A percentile compares a stretch with the other conserved stretches of the same genome.
These are phyloP conservation scores for Letharia lupina DNA, from an alignment of 495 filamentous ascomycete species.

Conservation along the genomic window DNA sequence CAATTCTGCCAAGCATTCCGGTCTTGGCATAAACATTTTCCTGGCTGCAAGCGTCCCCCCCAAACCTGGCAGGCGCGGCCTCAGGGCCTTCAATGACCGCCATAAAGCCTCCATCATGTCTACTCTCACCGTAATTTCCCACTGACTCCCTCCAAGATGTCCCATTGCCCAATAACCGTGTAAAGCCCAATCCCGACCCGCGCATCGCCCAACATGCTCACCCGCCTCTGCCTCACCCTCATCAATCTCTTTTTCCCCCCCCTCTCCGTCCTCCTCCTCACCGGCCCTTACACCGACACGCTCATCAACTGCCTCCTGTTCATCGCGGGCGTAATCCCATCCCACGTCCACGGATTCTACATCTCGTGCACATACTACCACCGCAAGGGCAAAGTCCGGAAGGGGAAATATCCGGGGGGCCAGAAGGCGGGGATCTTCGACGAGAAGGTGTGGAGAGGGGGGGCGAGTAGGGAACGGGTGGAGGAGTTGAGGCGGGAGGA, in stretches of 20 bases:
- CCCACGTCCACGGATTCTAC: slow-evolving; percentile 37
- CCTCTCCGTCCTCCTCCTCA: slow-evolving; percentile 21
- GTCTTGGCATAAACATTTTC: background rate
- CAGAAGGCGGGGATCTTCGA: slow-evolving; percentile 24
- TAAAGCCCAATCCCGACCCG: background rate
- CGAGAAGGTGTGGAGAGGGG: slow-evolving; percentile 28
- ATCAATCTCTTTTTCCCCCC: slow-evolving; percentile 23
- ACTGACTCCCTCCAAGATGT: background rate
- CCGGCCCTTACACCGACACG: slow-evolving; percentile 29
- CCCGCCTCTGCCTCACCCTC: slow-evolving; percentile 21
- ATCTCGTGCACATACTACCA: slow-evolving; percentile 34
- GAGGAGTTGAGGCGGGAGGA: slow-evolving; percentile 17
- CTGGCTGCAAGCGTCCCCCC: background rate
- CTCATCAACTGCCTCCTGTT: slow-evolving; percentile 34
- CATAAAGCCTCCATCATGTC: background rate
- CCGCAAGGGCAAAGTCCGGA: slow-evolving; percentile 29
- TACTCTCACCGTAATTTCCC: background rate
- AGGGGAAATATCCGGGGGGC: slow-evolving; percentile 26
- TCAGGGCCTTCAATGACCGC: background rate
- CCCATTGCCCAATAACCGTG: background rate
- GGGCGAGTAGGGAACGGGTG: slow-evolving; percentile 21
- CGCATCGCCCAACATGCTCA: slow-evolving; percentile 14
- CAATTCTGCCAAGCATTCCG: background rate
- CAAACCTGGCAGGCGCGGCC: background rate
- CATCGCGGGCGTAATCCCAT: slow-evolving; percentile 33